A percentile compares a stretch with the other conserved stretches of the same genome.
Conservation (phyloP, 2,329 filamentous ascomycete genomes). For the Aureobasidium sp. region DNA sequence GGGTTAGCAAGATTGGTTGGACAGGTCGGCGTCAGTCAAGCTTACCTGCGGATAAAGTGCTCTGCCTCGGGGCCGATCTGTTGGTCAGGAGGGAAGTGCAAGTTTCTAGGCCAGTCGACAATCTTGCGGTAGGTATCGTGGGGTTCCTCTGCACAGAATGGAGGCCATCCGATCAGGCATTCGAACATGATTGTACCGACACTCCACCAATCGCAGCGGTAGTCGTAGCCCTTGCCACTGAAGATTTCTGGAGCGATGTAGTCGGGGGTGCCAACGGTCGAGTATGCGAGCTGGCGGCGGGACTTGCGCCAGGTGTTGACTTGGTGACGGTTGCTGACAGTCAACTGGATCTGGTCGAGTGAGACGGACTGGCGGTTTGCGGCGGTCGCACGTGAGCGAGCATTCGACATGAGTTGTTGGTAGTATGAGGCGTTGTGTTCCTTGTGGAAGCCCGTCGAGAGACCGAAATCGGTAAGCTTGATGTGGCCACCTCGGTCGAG, state of each 20-base stretch:
- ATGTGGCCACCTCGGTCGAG: constrained; percentile 93
- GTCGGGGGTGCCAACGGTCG: constrained; percentile 93
- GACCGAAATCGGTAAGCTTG: constrained; percentile 95
- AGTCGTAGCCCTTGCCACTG: constrained; percentile 89
- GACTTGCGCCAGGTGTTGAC: constrained; percentile 99
- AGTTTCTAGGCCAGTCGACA: constrained; percentile 90
- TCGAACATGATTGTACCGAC: constrained; percentile 99
- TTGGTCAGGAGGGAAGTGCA: constrained; percentile 96
- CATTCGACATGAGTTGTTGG: constrained; percentile 75
- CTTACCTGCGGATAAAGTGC: constrained; percentile 81
- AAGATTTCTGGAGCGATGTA: constrained; percentile 99
- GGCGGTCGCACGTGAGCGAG: constrained; percentile 32
- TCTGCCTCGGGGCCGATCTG: constrained; percentile 82
- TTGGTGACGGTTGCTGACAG: constrained; percentile 92
- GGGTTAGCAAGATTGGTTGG: background rate
- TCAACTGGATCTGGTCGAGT: constrained; percentile 95
- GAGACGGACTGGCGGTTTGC: constrained; percentile 85
- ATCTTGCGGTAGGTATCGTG: constrained; percentile 99
- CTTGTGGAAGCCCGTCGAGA: constrained; percentile 96
- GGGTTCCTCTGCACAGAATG: constrained; percentile 95
- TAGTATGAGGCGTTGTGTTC: constrained; percentile 98
- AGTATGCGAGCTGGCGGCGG: constrained; percentile 91
- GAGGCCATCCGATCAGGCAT: constrained; percentile 95
- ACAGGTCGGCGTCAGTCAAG: constrained; percentile 11
- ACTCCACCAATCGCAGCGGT: constrained; percentile 98